phyloP scores from a whole-genome alignment of 345 rosid species.

The Draba incana region DNA sequence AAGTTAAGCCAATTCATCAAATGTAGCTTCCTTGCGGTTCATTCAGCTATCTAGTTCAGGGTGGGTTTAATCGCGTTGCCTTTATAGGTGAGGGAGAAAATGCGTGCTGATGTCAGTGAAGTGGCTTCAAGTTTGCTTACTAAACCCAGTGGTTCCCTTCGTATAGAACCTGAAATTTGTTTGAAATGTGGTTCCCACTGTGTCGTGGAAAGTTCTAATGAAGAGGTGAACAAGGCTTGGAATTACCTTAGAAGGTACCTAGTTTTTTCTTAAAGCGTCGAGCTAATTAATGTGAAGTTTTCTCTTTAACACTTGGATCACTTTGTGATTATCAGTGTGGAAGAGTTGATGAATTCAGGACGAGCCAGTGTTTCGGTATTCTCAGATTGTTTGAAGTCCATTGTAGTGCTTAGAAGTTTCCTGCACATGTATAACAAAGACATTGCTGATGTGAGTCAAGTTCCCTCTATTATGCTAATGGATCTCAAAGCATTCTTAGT shows the following conservation, averaged over 20 bases:
- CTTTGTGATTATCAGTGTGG: slow-evolving; percentile 50
- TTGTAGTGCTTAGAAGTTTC: slow-evolving; percentile 52
- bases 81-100: slow-evolving; percentile 45
- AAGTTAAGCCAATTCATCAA: slow-evolving; percentile 3
- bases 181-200: slow-evolving; percentile 61
- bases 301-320: slow-evolving; percentile 16
- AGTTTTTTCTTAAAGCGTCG: slow-evolving; percentile 3
- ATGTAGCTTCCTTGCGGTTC: slow-evolving; percentile 1
- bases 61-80: slow-evolving; percentile 3
- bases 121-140: slow-evolving; percentile 43
- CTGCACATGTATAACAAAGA: slow-evolving; percentile 69
- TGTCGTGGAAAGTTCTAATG: slow-evolving; percentile 48
- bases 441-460: slow-evolving; percentile 71
- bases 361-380: slow-evolving; percentile 43
- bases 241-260: slow-evolving; percentile 55
- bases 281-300: slow-evolving; percentile 5
- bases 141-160: slow-evolving; percentile 34
- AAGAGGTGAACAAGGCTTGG: slow-evolving; percentile 56
- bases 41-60: slow-evolving; percentile 10
- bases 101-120: slow-evolving; percentile 37
- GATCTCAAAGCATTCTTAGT: slow-evolving; percentile 2
- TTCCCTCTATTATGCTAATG: background rate
- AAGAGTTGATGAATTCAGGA: slow-evolving; percentile 47
- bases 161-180: slow-evolving; percentile 54
- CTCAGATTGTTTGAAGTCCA: slow-evolving; percentile 59